Evolutionary conservation across 2,329 filamentous ascomycete genomes (phyloP), one percentile per base, ranked within the genome.

Genomic region (Colletotrichum gloeosporioides): DNA sequence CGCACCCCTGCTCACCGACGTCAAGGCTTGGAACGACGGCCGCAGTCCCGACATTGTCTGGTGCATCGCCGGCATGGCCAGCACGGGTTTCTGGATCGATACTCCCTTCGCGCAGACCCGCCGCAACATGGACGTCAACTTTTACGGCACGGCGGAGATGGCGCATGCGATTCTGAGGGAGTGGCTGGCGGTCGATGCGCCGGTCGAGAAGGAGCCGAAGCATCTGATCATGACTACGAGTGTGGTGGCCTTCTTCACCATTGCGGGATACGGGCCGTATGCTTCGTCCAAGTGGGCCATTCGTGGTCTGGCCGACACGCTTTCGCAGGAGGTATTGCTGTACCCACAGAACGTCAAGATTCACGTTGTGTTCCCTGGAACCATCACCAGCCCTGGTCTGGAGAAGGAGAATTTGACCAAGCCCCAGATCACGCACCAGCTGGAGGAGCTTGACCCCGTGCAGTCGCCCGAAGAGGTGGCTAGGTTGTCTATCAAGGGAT

Each of bases 171-270:
- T 94, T 22, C 87, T 98, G 77, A 90, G 90, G 68, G 89, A 91
- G 76, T 98, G 96, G 96, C 90, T 96, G 61, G 85, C 86, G 5
- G 88, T 89, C 15, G 84, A 85, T 12, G 84, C 84, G 6, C 84
- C 87, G 10, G 81, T 88, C 44, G 84, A 88, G 65, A 80, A 85
- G 7, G 86, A 90, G 77, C 88, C 93, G 12, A 91, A 93, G 71
- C 96, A 99, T 85, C 89, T 99, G 78, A 92, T 99, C 82, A 95
- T 99, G 85, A 99, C 97, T 1, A 93, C 93, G 18, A 97, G 94
- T 27, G 90, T 93, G 8, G 86, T 93, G 22, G 94, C 94, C 3
- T 94, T 98, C 80, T 93, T 94, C 80, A 91, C 95, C 15, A 84
- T 98, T 39, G 91, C 93, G 15, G 97, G 97, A 31, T 99, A 99